A percentile compares a stretch with the other conserved stretches of the same genome.
phyloP scores from a whole-genome alignment of 176 grass and related monocot species.

The Carex myosuroides region DNA sequence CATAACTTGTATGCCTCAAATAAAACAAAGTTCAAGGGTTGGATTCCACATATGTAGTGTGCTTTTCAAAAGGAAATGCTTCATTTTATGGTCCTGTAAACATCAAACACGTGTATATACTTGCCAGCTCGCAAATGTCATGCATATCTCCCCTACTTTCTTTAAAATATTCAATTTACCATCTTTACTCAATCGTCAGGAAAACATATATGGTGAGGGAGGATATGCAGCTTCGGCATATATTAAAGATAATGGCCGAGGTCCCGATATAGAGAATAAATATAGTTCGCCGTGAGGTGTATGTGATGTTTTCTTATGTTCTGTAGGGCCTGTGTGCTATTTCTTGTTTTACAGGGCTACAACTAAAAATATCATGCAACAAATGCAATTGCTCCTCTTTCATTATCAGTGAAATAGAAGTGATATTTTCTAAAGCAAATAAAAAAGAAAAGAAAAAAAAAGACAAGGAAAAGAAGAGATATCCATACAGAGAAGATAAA shows the following conservation, averaged over 20 bases:
- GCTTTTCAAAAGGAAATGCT: neutral
- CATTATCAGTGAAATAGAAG: neutral
- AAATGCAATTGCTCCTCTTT: neutral
- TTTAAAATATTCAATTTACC: neutral
- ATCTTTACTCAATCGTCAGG: neutral
- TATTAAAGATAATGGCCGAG: neutral
- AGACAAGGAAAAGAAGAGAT: neutral
- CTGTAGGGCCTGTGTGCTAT: neutral
- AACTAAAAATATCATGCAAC: neutral
- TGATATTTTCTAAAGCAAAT: neutral
- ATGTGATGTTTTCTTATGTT: neutral
- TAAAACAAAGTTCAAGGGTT: neutral
- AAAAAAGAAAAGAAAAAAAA: constrained; percentile 1
- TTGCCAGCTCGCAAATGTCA: neutral
- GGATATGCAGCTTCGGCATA: neutral
- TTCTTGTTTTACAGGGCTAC: neutral
- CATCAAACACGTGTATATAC: neutral
- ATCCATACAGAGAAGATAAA: constrained; percentile 36
- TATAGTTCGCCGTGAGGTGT: neutral
- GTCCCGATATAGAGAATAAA: neutral
- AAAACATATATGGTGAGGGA: neutral
- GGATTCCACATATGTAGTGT: neutral
- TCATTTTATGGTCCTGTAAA: neutral
- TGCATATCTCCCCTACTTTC: neutral
- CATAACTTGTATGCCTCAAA: neutral